Base-by-base conservation (phyloP, 2,329 filamentous ascomycete species). In the Trichothecium roseum region DNA sequence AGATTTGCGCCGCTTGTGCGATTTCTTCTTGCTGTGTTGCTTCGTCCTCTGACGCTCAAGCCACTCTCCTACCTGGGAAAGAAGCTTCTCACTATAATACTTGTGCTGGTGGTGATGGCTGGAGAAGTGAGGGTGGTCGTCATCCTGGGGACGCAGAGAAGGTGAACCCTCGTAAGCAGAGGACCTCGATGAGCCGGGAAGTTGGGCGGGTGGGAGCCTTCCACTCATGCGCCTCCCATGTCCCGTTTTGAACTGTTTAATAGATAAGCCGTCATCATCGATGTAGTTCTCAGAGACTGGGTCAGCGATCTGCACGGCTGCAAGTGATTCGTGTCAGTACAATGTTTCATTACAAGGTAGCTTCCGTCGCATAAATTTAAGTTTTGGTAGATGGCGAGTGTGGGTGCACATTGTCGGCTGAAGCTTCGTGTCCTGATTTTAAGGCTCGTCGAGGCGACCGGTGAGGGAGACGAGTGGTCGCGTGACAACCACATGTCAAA, bases 21-120 rank as follows among this genome's bases (percentile, higher is more conserved):
- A 24, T 10, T 24, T 24, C 45, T 51, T 68, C 50, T 69, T 75
- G 34, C 68, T 67, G 8, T 66, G 58, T 28, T 71, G 69, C 46
- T 77, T 76, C 22, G 67, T 60, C 51, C 80, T 82, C 59, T 95
- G 87, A 34, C 80, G 74, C 46, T 88, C 77, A 28, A 95, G 63
- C 89, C 89, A 96, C 44, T 84, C 77, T 18, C 74, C 70, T 12
- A 95, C 78, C 51, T 93, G 84, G 15, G 78, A 69, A 18, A 91
- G 60, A 7, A 93, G 57, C 43, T 68, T 72, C 45, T 78, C 65
- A 35, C 65, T 65, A 34, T 64, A 56, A 37, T 65, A 60, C 36
- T 56, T 54, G 9, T 55, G 49, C 8, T 54, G 53, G 22, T 45
- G 39, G 18, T 44, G 41, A 13, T 46, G 47, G 5, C 45, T 28